These are phyloP conservation scores for Zymoseptoria pseudotritici DNA, from an alignment of 2,329 filamentous ascomycete species.

Conservation along the genomic window DNA sequence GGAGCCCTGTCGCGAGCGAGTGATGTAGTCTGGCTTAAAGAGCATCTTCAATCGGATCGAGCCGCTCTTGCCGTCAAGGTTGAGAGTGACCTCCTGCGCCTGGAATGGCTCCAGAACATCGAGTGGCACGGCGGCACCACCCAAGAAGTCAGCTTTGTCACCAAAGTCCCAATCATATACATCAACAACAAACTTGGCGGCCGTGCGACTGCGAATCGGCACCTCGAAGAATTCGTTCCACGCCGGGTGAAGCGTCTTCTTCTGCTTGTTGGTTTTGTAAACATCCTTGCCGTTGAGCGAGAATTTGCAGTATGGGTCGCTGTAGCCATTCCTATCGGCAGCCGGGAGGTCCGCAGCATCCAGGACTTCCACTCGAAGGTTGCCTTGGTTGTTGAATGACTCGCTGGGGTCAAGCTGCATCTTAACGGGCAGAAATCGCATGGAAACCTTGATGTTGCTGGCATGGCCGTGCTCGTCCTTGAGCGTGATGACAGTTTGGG, in stretches of 20 bases:
- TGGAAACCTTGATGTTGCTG: slow-evolving; percentile 78
- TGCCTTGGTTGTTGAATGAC: slow-evolving; percentile 98
- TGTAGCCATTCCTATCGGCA: slow-evolving; percentile 92
- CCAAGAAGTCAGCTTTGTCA: slow-evolving; percentile 87
- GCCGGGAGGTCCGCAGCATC: slow-evolving; percentile 83
- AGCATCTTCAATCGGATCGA: slow-evolving; percentile 73
- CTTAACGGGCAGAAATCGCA: slow-evolving; percentile 89
- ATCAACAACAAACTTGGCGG: slow-evolving; percentile 71
- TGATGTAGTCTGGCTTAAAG: slow-evolving; percentile 90
- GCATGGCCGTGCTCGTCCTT: slow-evolving; percentile 68
- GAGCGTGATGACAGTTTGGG: slow-evolving; percentile 73
- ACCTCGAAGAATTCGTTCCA: slow-evolving; percentile 98
- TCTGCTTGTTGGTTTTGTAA: slow-evolving; percentile 90
- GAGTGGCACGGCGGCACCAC: slow-evolving; percentile 66
- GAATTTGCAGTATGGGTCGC: slow-evolving; percentile 95
- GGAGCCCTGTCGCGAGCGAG: slow-evolving; percentile 76
- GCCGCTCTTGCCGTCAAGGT: slow-evolving; percentile 84
- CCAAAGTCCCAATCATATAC: slow-evolving; percentile 97
- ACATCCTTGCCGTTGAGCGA: slow-evolving; percentile 80
- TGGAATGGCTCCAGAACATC: slow-evolving; percentile 77
- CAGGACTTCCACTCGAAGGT: slow-evolving; percentile 83
- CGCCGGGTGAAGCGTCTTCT: slow-evolving; percentile 88
- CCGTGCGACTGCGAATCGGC: slow-evolving; percentile 73
- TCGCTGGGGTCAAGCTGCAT: slow-evolving; percentile 93
- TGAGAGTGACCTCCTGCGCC: slow-evolving; percentile 64